Percentiles rank a stretch among this genome's conserved stretches.
phyloP scores from a whole-genome alignment of 2,329 filamentous ascomycete species.

The Rhinocladiella similis region DNA sequence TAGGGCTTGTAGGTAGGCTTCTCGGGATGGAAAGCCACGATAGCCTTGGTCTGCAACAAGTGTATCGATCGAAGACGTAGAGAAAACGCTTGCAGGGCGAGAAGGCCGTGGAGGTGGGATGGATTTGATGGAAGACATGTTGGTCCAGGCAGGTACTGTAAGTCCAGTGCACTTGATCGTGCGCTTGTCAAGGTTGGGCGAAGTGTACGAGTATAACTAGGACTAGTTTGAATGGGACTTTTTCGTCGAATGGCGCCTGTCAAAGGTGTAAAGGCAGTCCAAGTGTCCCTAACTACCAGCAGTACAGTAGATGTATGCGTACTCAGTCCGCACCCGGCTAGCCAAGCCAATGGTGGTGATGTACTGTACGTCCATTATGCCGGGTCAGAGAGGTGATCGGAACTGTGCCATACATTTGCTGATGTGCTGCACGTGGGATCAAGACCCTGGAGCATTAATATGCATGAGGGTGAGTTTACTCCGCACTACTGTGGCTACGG shows the following conservation, averaged over 20 bases:
- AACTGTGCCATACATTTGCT: not conserved
- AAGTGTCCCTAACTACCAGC: not conserved
- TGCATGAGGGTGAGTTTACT: too few species aligned
- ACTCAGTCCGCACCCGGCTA: not conserved
- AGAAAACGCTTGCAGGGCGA: slow-evolving; percentile 43
- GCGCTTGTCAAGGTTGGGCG: too few species aligned
- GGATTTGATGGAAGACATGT: not conserved
- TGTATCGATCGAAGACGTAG: slow-evolving; percentile 53
- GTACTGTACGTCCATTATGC: too few species aligned
- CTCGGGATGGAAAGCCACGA: slow-evolving; percentile 20
- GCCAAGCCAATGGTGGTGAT: too few species aligned
- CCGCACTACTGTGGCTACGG: slow-evolving; percentile 6
- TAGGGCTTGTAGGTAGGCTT: slow-evolving; percentile 21
- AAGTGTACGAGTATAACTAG: too few species aligned
- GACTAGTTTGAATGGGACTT: too few species aligned
- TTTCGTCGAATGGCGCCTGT: not conserved
- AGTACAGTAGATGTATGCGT: not conserved
- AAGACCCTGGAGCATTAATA: not conserved
- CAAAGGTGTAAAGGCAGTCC: not conserved
- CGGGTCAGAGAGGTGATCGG: not conserved
- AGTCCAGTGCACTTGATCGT: too few species aligned
- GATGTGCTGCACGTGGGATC: slow-evolving; percentile 11
- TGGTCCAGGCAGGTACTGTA: not conserved
- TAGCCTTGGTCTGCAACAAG: slow-evolving; percentile 19
- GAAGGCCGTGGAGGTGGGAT: slow-evolving; percentile 17